A percentile compares a stretch with the other conserved stretches of the same genome.
phyloP scores from a whole-genome alignment of 805 yeast genomes.

The Starmerella stellata region DNA sequence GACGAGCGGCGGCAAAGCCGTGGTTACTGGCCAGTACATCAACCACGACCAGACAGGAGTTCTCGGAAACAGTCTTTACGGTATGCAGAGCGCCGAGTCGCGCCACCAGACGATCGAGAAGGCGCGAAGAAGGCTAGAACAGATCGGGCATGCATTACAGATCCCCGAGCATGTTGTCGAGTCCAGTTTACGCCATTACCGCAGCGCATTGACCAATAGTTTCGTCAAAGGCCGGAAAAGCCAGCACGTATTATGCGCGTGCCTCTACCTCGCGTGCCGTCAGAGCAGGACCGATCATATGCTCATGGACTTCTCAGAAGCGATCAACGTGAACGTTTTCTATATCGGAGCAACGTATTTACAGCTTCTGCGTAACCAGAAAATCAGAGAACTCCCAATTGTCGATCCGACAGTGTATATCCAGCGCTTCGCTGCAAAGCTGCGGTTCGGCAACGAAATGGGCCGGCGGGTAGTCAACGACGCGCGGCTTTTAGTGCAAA shows the following conservation, averaged over 20 bases:
- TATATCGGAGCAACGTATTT: constrained; percentile 91
- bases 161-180: constrained; percentile 77
- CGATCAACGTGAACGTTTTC: constrained; percentile 77
- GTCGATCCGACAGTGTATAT: constrained; percentile 91
- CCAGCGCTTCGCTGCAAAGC: constrained; percentile 77
- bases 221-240: constrained; percentile 96
- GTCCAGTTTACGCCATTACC: constrained; percentile 78
- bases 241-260: constrained; percentile 87
- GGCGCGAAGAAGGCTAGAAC: constrained; percentile 60
- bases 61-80: constrained; percentile 42
- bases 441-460: constrained; percentile 55
- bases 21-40: constrained; percentile 86
- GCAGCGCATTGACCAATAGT: constrained; percentile 64
- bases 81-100: constrained; percentile 36
- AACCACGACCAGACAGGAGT: constrained; percentile 68
- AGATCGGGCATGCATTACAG: constrained; percentile 57
- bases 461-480: constrained; percentile 59
- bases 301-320: constrained; percentile 85
- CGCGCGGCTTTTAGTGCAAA: constrained; percentile 67
- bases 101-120: constrained; percentile 77
- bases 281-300: constrained; percentile 80
- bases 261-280: constrained; percentile 88
- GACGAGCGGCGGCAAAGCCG: constrained; percentile 80
- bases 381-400: constrained; percentile 58
- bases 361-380: constrained; percentile 73